Evolutionary conservation across 371 early-diverging fungal species (phyloP).

Genomic region (Mucor mucedo): DNA sequence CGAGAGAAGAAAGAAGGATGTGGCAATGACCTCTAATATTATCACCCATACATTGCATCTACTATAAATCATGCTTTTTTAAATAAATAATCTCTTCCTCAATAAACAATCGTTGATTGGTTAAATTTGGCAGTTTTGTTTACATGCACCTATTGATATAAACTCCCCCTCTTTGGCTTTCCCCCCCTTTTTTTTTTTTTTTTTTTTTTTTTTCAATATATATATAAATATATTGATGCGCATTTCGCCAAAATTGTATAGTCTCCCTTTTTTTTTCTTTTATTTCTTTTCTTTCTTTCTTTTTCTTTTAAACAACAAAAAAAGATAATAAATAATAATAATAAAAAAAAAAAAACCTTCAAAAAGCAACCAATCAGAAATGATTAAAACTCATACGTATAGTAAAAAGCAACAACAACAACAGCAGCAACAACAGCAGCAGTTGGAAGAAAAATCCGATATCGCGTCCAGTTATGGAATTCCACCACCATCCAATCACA

Average conservation of each 20-base stretch:
- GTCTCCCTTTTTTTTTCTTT: slow-evolving; percentile 9
- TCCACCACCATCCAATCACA: slow-evolving; percentile 32
- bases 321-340: background rate
- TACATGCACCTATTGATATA: slow-evolving; percentile 1
- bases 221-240: slow-evolving; percentile 7
- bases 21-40: background rate
- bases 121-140: slow-evolving; percentile 4
- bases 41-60: background rate
- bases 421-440: too few species aligned
- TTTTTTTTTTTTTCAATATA: slow-evolving; percentile 19
- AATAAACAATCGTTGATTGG: background rate
- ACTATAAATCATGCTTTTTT: background rate
- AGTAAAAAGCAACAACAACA: slow-evolving; percentile 19
- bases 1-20: background rate
- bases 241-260: slow-evolving; percentile 5
- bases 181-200: slow-evolving; percentile 10
- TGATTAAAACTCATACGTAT: slow-evolving; percentile 28
- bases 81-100: background rate
- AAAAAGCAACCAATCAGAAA: slow-evolving; percentile 19
- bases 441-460: slow-evolving; percentile 12
- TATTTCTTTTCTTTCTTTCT: slow-evolving; percentile 13
- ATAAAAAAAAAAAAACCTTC: slow-evolving; percentile 14
- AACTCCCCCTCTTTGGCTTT: background rate
- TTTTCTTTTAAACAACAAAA: slow-evolving; percentile 2
- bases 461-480: slow-evolving; percentile 22